phyloP scores from a whole-genome alignment of 1,139 yeast genomes.

The Yamadazyma membranifaciens region DNA sequence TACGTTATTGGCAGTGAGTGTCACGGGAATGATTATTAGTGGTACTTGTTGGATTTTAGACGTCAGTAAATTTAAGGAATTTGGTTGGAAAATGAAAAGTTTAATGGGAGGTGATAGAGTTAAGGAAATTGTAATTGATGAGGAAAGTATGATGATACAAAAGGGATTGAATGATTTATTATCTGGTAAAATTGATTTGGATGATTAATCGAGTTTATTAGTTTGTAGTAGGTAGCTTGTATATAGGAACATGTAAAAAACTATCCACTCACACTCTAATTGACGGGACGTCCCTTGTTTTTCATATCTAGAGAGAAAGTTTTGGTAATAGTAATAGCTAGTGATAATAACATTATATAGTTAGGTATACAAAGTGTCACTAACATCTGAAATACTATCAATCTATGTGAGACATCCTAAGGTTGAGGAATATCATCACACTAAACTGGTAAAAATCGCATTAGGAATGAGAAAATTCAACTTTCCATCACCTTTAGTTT shows the following conservation, averaged over 20 bases:
- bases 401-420: too few species aligned
- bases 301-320: too few species aligned
- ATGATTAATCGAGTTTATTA: conserved; percentile 1
- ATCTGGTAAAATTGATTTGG: conserved; percentile 38
- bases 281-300: too few species aligned
- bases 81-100: conserved; percentile 66
- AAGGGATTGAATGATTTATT: conserved; percentile 47
- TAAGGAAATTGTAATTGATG: conserved; percentile 54
- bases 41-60: conserved; percentile 83
- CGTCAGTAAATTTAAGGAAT: conserved; percentile 65
- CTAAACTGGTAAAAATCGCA: conserved; percentile 5
- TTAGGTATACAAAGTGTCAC: too few species aligned
- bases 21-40: conserved; percentile 68
- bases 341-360: too few species aligned
- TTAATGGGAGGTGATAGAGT: conserved; percentile 68
- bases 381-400: too few species aligned
- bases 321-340: too few species aligned
- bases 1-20: conserved; percentile 67
- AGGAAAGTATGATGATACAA: conserved; percentile 59
- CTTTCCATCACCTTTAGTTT: too few species aligned
- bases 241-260: background rate
- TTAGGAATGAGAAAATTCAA: background rate
- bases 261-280: too few species aligned
- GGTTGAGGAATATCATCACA: background rate
- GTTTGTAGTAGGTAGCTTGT: background rate